These are phyloP conservation scores for Tulasnella sp. DNA, from an alignment of 768 basidiomycete species.

Conservation along the genomic window DNA sequence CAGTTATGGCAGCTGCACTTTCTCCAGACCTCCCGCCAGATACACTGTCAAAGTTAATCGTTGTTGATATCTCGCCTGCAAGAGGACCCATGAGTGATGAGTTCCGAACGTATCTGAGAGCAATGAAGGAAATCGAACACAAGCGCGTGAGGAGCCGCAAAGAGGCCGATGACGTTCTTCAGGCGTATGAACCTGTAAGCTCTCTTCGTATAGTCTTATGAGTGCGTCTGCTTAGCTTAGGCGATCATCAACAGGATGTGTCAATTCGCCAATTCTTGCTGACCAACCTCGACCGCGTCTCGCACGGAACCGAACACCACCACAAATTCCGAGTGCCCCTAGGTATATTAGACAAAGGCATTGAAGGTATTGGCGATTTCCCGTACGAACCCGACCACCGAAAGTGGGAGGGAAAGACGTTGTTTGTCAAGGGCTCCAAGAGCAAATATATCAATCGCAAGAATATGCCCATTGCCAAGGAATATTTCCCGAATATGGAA, in stretches of 20 bases:
- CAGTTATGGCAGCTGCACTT: conserved; percentile 68
- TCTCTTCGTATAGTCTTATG: neutral
- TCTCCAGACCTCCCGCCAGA: conserved; percentile 43
- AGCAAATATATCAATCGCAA: conserved; percentile 77
- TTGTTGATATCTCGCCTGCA: conserved; percentile 80
- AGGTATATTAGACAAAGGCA: conserved; percentile 54
- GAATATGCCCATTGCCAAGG: conserved; percentile 57
- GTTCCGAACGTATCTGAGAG: conserved; percentile 61
- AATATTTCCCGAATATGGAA: conserved; percentile 69
- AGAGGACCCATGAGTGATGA: conserved; percentile 56
- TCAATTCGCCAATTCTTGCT: conserved; percentile 76
- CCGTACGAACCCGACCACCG: conserved; percentile 61
- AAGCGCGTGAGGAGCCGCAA: conserved; percentile 56
- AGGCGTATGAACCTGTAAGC: conserved; percentile 59
- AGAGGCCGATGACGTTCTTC: conserved; percentile 65
- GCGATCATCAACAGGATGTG: conserved; percentile 53
- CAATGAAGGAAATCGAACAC: conserved; percentile 69
- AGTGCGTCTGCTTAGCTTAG: neutral
- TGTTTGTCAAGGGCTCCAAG: conserved; percentile 75
- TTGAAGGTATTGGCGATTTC: conserved; percentile 73
- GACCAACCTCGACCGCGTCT: conserved; percentile 63
- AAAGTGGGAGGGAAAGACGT: conserved; percentile 54
- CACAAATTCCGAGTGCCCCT: conserved; percentile 75
- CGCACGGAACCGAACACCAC: conserved; percentile 34
- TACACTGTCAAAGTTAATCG: conserved; percentile 56